Conservation (phyloP, 441 rosid species). For the Aleurites moluccanus region DNA sequence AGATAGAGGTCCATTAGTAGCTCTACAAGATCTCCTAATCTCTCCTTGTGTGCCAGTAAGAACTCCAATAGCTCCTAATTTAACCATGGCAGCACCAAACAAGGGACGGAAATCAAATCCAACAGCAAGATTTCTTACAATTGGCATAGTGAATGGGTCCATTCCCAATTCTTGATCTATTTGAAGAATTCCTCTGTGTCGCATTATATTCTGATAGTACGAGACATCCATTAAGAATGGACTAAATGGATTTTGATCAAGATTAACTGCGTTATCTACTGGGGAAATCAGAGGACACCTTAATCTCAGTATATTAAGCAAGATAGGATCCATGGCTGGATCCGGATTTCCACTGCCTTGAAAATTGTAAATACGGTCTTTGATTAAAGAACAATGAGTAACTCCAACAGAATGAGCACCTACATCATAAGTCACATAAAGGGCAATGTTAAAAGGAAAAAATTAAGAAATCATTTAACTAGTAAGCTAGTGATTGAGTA, state of each 20-base stretch:
- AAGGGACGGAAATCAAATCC: constrained; percentile 29
- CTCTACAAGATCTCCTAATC: constrained; percentile 48
- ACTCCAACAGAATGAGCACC: constrained; percentile 54
- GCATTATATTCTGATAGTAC: constrained; percentile 36
- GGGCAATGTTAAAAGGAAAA: neutral
- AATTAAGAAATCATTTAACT: too few relatives aligned
- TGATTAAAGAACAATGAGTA: constrained; percentile 40
- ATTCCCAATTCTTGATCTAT: constrained; percentile 39
- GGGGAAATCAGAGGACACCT: constrained; percentile 32
- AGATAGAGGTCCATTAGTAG: neutral
- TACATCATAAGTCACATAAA: neutral
- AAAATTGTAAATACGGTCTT: constrained; percentile 47
- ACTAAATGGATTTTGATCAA: constrained; percentile 40
- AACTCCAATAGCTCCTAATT: constrained; percentile 43
- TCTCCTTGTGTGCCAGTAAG: constrained; percentile 48
- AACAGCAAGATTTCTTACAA: constrained; percentile 31
- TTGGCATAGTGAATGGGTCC: constrained; percentile 29
- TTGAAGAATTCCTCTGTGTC: constrained; percentile 44
- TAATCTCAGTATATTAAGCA: constrained; percentile 20
- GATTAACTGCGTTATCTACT: constrained; percentile 34
- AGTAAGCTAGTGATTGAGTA: neutral
- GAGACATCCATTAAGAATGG: constrained; percentile 33
- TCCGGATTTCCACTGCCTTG: constrained; percentile 36
- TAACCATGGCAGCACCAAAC: constrained; percentile 57
- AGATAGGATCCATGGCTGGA: constrained; percentile 39